Evolutionary conservation across 192 early-diverging fungal species (phyloP), one percentile per base, ranked within the genome.

Genomic region (Coemansia sp.): DNA sequence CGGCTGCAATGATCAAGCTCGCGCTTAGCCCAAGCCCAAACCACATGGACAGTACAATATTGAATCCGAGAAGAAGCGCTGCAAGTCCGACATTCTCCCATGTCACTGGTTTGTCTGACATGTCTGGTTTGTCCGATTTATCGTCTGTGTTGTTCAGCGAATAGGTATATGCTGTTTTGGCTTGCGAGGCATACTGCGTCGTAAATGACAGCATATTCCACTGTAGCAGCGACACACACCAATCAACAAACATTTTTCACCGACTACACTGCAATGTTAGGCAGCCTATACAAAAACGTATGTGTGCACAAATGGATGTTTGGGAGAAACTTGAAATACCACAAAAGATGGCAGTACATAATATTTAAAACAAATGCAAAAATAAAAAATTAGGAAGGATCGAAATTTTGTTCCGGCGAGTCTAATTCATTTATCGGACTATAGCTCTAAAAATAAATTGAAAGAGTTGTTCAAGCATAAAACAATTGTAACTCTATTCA

Each of bases 1-100:
- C 58, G 4, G 90, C 84, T 10, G 89, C 77, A 28, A 93, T 74
- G 18, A 92, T 72, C 26, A 95, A 64, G 4, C 85, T 86, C 18
- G 59, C 68, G 64, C 86, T 86, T 3, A 95, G 68, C 5, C 85
- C 83, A 23, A 92, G 79, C 0, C 89, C 89, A 52, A 94, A 74
- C 34, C 63, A 68, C 33, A 87, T 59, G 7, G 88, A 90, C 28
- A 90, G 76, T 5, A 70, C 58, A 63, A 84, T 84, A 56, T 89
- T 88, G 57, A 84, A 57, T 20, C 87, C 48, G 26, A 91, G 75
- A 26, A 89, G 82, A 29, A 74, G 29, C 9, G 85, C 87, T 30
- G 88, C 88, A 4, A 86, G 74, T 7, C 84, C 84, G 29, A 89
- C 88, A 43, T 90, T 85, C 15, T 35, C 33, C 70, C 75, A 79